Conservation (phyloP, 768 basidiomycete species). For the Podaxis pistillaris region DNA sequence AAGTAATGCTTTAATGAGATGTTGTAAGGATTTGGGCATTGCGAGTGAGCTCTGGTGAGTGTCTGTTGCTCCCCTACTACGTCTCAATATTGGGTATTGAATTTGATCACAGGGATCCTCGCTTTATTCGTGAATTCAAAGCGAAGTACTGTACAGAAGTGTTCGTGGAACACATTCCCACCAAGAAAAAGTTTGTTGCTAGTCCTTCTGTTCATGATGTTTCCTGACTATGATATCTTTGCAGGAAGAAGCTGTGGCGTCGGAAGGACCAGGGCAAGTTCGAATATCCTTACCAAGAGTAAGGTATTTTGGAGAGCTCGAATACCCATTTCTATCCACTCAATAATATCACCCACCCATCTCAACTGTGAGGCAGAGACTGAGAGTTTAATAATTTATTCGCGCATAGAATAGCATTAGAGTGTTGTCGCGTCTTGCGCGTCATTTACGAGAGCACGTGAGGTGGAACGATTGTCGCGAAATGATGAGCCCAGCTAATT, state of each 20-base stretch:
- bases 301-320: slow-evolving; percentile 10
- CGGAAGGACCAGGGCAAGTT: slow-evolving; percentile 85
- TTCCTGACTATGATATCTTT: slow-evolving; percentile 8
- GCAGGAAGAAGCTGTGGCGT: slow-evolving; percentile 88
- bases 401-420: not conserved
- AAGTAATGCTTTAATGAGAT: slow-evolving; percentile 95
- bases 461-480: not conserved
- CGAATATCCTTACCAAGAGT: slow-evolving; percentile 86
- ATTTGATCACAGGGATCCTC: slow-evolving; percentile 71
- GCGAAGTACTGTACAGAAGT: slow-evolving; percentile 78
- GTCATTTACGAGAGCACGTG: not conserved
- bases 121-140: slow-evolving; percentile 94
- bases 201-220: not conserved
- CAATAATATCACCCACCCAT: not conserved
- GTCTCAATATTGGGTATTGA: not conserved
- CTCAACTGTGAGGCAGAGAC: too few species aligned
- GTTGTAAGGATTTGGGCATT: slow-evolving; percentile 94
- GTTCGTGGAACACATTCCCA: slow-evolving; percentile 78
- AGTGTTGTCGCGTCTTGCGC: not conserved
- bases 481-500: not conserved
- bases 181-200: slow-evolving; percentile 83
- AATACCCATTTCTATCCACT: not conserved
- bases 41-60: slow-evolving; percentile 93
- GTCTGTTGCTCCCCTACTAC: not conserved
- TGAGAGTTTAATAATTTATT: not conserved